These are phyloP conservation scores for Furcasterigmium furcatum DNA, from an alignment of 2,329 filamentous ascomycete species.

Conservation along the genomic window DNA sequence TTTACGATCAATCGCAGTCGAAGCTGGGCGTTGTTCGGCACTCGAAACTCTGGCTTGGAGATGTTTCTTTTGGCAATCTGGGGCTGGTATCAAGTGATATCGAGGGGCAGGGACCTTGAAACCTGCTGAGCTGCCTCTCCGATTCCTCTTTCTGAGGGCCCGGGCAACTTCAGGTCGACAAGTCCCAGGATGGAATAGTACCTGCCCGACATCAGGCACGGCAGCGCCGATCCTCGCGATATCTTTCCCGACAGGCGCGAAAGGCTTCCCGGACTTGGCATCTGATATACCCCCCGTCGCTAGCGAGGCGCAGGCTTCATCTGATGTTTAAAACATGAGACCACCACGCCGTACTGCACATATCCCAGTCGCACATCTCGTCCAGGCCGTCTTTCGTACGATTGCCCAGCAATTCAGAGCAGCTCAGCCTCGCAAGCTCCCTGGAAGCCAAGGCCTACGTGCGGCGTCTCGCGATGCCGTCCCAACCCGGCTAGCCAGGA, in stretches of 20 bases:
- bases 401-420: not conserved
- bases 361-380: not conserved
- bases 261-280: too few species aligned
- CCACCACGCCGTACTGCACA: not conserved
- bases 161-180: too few species aligned
- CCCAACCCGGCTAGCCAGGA: not conserved
- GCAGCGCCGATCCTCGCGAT: too few species aligned
- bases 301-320: not conserved
- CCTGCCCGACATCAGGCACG: too few species aligned
- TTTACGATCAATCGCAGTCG: too few species aligned
- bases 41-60: not conserved
- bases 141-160: too few species aligned
- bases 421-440: not conserved
- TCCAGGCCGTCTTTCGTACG: not conserved
- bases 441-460: not conserved
- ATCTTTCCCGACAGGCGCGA: too few species aligned
- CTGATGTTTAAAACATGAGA: not conserved
- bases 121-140: too few species aligned
- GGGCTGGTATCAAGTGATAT: not conserved
- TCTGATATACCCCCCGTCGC: too few species aligned
- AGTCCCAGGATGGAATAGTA: too few species aligned
- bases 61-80: not conserved
- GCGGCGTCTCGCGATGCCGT: not conserved
- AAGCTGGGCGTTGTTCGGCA: not conserved
- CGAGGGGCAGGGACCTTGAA: not conserved